Base-by-base conservation (phyloP, 2,329 filamentous ascomycete species). In the Pseudogymnoascus sp. region DNA sequence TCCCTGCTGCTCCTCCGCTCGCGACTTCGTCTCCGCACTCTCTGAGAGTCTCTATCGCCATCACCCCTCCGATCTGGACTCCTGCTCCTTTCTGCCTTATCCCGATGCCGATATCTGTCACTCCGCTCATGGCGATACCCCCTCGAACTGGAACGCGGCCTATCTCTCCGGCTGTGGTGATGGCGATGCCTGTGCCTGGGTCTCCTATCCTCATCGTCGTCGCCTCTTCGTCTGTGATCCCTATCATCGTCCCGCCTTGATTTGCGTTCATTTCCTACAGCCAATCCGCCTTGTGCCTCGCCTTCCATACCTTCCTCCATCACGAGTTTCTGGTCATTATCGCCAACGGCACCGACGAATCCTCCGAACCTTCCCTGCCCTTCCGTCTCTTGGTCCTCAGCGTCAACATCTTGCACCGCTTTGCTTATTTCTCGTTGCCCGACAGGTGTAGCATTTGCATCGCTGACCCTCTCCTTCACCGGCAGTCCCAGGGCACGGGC, bases 401-500 rank as follows among this genome's bases (percentile, higher is more conserved):
- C 64, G 13, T 71, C 75, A 25, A 73, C 77, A 61, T 73, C 78
- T 62, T 77, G 81, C 39, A 85, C 73, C 6, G 79, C 81, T 63
- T 78, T 79, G 63, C 81, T 78, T n/a, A 85, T 76, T 63, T 85
- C 81, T 2, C 78, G 81, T 29, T 88, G 81, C 41, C 85, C 87
- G 9, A 96, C 74, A 0, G 89, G 84, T 72, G 94, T 95, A 2
- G 82, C 81, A 3, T 81, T 83, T 1, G 81, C 83, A 0, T 79
- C 78, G 58, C 84, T 82, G 62, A 76, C 68, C 60, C 84, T 80
- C 5, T 80, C 77, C 0, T 87, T 83, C 1, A 89, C 81, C 0
- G 91, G 91, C 31, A 97, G 77, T 0, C 94, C 94, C 61, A 99
- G 78, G 0, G 92, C 92, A 48, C 80, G 82, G 2, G 91, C 87